Conservation (phyloP, 225 moss, liverwort and hornwort genomes). For the Sphagnum contortum region DNA sequence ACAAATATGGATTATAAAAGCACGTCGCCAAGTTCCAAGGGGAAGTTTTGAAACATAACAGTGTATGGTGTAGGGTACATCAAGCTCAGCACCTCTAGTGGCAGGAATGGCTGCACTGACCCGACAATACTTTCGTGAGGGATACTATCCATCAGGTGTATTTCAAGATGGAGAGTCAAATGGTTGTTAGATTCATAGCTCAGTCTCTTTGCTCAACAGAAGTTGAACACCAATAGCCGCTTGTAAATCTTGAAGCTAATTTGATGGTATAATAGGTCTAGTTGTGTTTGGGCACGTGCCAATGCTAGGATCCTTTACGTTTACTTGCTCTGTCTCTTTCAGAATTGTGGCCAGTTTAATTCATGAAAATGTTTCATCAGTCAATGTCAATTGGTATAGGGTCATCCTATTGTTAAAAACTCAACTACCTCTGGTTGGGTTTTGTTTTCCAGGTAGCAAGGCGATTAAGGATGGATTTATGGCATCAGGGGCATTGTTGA, state of each 20-base stretch:
- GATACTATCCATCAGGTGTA: constrained; percentile 61
- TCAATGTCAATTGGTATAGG: background rate
- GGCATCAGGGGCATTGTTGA: constrained; percentile 52
- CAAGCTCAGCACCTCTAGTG: constrained; percentile 54
- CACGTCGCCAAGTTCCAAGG: background rate
- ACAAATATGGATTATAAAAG: no score
- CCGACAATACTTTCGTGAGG: constrained; percentile 57
- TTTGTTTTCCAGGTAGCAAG: constrained; percentile 20
- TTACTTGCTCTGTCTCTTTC: no score
- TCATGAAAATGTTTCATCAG: background rate
- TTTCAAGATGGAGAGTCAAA: no score
- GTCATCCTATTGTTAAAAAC: no score
- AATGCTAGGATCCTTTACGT: no score
- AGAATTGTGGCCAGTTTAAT: no score
- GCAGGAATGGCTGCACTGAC: constrained; percentile 48
- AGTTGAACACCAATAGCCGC: no score
- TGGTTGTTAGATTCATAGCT: background rate
- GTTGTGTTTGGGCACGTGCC: no score
- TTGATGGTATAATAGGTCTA: no score
- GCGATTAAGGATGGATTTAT: constrained; percentile 24
- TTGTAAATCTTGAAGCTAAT: no score
- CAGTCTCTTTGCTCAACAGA: background rate
- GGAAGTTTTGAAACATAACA: no score
- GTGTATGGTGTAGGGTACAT: constrained; percentile 38
- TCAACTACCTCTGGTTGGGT: no score